phyloP scores from a whole-genome alignment of 805 yeast species.

The Schwanniomyces occidentalis region DNA sequence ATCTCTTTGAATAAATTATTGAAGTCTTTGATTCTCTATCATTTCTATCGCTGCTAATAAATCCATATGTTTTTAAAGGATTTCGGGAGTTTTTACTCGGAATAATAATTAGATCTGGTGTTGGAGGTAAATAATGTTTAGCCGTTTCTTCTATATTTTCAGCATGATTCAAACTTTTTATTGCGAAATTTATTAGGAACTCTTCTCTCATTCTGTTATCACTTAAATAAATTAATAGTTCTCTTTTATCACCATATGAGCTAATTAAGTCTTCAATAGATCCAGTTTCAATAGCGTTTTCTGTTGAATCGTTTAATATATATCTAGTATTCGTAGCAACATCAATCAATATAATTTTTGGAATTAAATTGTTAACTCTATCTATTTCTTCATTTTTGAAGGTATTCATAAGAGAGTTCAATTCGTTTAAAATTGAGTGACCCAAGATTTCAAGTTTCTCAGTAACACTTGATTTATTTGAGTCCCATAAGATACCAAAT shows the following conservation, averaged over 20 bases:
- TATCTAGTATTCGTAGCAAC: constrained; percentile 1
- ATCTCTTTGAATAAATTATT: constrained; percentile 11
- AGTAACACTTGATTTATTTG: constrained; percentile 1
- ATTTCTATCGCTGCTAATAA: constrained; percentile 6
- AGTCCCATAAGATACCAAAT: constrained; percentile 22
- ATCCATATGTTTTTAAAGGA: constrained; percentile 11
- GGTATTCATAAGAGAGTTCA: constrained; percentile 15
- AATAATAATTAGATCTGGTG: constrained; percentile 14
- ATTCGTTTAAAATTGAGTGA: constrained; percentile 18
- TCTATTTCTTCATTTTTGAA: constrained; percentile 11
- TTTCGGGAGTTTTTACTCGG: constrained; percentile 8
- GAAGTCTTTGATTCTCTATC: constrained; percentile 4
- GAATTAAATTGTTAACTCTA: constrained; percentile 12
- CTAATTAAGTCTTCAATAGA: constrained; percentile 6
- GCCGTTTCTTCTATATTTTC: constrained; percentile 1
- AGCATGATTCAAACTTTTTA: not conserved
- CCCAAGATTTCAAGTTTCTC: constrained; percentile 13
- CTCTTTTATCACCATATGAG: constrained; percentile 7
- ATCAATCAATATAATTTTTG: constrained; percentile 17
- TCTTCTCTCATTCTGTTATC: constrained; percentile 15
- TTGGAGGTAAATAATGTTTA: constrained; percentile 12
- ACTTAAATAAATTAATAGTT: constrained; percentile 16
- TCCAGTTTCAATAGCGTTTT: not conserved
- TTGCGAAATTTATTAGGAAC: constrained; percentile 2
- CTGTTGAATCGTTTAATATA: not conserved